Conservation (phyloP, 2,329 filamentous ascomycete species). For the Fusarium sp. region DNA sequence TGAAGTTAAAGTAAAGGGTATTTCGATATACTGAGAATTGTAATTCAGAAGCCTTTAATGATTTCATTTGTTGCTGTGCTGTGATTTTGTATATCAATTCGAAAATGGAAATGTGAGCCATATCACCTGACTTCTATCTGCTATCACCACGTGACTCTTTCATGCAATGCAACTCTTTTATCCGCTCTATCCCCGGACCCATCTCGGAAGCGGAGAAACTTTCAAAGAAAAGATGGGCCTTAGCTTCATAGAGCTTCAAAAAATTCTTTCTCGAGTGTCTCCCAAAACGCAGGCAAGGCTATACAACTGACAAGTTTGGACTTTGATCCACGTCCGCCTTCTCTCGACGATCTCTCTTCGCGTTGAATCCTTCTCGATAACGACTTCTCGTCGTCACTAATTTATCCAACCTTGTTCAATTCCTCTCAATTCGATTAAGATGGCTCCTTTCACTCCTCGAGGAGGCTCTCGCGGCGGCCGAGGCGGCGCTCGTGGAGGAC, state of each 20-base stretch:
- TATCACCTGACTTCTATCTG: slow-evolving; percentile 39
- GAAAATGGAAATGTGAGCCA: not conserved
- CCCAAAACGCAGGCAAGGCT: slow-evolving; percentile 45
- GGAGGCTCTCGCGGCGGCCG: slow-evolving; percentile 49
- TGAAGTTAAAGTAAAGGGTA: not conserved
- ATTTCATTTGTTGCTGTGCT: not conserved
- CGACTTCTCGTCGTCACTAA: slow-evolving; percentile 32
- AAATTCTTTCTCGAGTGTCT: slow-evolving; percentile 50
- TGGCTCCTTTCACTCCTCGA: slow-evolving; percentile 49
- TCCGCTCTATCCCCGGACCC: slow-evolving; percentile 27
- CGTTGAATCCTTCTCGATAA: slow-evolving; percentile 29
- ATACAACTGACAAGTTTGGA: slow-evolving; percentile 47
- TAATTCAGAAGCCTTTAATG: not conserved
- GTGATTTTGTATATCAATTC: not conserved
- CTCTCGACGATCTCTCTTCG: slow-evolving; percentile 35
- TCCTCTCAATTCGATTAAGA: slow-evolving; percentile 42
- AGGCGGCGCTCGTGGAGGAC: slow-evolving; percentile 50
- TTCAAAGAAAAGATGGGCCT: slow-evolving; percentile 36
- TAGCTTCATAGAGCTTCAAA: slow-evolving; percentile 51
- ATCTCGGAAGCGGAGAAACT: slow-evolving; percentile 43
- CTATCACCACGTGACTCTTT: slow-evolving; percentile 36
- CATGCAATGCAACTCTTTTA: not conserved
- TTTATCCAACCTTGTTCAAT: slow-evolving; percentile 41
- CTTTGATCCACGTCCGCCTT: slow-evolving; percentile 45
- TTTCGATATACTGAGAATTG: accelerated